Conservation (phyloP, 345 rosid genomes). For the Gossypium thurberi region DNA sequence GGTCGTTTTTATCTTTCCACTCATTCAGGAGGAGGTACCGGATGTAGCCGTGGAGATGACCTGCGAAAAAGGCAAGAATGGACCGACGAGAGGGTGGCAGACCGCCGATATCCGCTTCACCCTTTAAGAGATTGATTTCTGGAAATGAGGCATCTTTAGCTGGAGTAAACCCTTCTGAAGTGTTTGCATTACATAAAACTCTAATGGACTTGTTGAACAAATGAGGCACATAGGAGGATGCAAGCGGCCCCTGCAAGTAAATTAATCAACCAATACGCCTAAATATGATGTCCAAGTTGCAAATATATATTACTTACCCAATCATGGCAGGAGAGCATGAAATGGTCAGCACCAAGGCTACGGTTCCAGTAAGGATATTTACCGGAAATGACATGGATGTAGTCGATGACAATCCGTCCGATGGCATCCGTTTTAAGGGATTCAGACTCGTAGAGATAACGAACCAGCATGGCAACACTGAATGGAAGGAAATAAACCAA, state of each 20-base stretch:
- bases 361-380: slow-evolving; percentile 66
- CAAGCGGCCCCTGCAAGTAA: slow-evolving; percentile 47
- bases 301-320: slow-evolving; percentile 37
- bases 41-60: slow-evolving; percentile 55
- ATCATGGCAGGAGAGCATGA: slow-evolving; percentile 78
- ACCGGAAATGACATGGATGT: slow-evolving; percentile 31
- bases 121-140: slow-evolving; percentile 59
- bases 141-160: slow-evolving; percentile 68
- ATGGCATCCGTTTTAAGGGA: slow-evolving; percentile 31
- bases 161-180: slow-evolving; percentile 70
- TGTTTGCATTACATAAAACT: slow-evolving; percentile 73
- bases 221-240: slow-evolving; percentile 52
- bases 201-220: slow-evolving; percentile 57
- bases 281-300: neutral
- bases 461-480: slow-evolving; percentile 59
- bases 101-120: slow-evolving; percentile 51
- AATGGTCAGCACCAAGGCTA: slow-evolving; percentile 73
- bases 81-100: slow-evolving; percentile 35
- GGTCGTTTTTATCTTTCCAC: slow-evolving; percentile 51
- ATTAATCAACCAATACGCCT: neutral
- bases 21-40: slow-evolving; percentile 42
- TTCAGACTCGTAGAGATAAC: slow-evolving; percentile 36
- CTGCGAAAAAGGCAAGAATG: slow-evolving; percentile 60
- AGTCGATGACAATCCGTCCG: slow-evolving; percentile 42
- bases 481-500: slow-evolving; percentile 64